These are phyloP conservation scores for Leucaena leucocephala DNA, from an alignment of 306 rosid species.

Conservation along the genomic window DNA sequence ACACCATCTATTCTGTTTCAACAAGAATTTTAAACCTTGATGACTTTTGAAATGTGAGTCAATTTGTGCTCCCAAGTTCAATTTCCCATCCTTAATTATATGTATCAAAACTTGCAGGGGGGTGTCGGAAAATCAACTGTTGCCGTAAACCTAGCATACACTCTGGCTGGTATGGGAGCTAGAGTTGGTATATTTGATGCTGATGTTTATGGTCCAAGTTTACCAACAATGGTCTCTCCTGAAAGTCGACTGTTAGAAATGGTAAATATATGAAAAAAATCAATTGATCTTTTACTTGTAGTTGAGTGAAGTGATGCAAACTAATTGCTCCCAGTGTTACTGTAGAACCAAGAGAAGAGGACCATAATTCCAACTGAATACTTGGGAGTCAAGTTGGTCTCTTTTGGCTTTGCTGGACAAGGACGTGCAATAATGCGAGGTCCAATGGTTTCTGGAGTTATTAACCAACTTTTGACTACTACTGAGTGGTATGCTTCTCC, in stretches of 20 bases:
- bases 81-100: conserved; percentile 24
- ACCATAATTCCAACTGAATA: conserved; percentile 94
- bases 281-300: conserved; percentile 29
- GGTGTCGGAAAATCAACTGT: conserved; percentile 97
- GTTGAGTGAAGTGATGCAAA: conserved; percentile 30
- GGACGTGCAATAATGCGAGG: conserved; percentile 99
- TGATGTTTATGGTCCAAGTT: conserved; percentile 97
- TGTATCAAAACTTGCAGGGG: conserved; percentile 62
- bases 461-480: conserved; percentile 90
- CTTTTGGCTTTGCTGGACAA: conserved; percentile 97
- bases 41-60: conserved; percentile 15
- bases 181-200: conserved; percentile 98
- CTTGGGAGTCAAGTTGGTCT: conserved; percentile 91
- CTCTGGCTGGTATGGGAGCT: conserved; percentile 99
- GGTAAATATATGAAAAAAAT: conserved; percentile 55
- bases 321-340: conserved; percentile 38
- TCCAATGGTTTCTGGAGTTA: conserved; percentile 99
- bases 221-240: conserved; percentile 99
- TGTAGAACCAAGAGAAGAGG: conserved; percentile 80
- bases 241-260: conserved; percentile 80
- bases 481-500: conserved; percentile 70
- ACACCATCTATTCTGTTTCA: conserved; percentile 3
- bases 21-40: conserved; percentile 3
- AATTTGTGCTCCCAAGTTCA: conserved; percentile 24
- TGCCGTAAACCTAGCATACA: conserved; percentile 92